A percentile compares a stretch with the other conserved stretches of the same genome.
Evolutionary conservation across 768 basidiomycete genomes (phyloP).

Genomic region (Boletus bicolor): DNA sequence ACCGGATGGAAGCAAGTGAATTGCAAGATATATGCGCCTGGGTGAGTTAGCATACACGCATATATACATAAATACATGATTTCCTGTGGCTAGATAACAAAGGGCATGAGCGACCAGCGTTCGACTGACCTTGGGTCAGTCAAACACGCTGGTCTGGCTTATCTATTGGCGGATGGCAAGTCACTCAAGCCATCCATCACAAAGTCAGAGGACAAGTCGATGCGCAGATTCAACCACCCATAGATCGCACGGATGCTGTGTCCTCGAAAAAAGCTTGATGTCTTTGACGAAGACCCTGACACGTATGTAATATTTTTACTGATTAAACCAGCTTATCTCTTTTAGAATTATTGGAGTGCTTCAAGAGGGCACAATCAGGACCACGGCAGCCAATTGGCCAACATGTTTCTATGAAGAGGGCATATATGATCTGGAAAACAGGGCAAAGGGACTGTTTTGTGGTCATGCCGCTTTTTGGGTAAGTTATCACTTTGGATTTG

Average conservation of each 20-base stretch:
- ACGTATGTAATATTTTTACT: neutral
- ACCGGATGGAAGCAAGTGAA: too few relatives aligned
- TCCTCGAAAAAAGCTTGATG: neutral
- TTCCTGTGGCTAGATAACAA: neutral
- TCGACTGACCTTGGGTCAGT: neutral
- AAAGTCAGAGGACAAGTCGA: neutral
- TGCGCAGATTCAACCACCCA: neutral
- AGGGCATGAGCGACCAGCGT: neutral
- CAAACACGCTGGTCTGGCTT: too few relatives aligned
- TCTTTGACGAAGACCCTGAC: slow-evolving; percentile 1
- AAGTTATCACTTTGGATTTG: neutral
- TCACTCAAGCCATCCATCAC: too few relatives aligned
- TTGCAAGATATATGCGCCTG: neutral
- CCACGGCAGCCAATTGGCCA: neutral
- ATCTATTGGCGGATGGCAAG: too few relatives aligned
- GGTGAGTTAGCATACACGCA: neutral
- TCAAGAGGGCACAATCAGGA: neutral
- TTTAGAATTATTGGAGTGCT: neutral
- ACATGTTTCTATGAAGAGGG: neutral
- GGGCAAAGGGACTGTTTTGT: neutral
- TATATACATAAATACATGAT: neutral
- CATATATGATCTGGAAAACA: neutral
- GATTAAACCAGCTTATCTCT: neutral
- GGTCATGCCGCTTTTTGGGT: neutral
- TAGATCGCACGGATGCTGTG: neutral